Percentiles rank a stretch among this genome's conserved stretches.
Evolutionary conservation across 2,329 filamentous ascomycete genomes (phyloP).

Genomic region (Shiraia sp.): DNA sequence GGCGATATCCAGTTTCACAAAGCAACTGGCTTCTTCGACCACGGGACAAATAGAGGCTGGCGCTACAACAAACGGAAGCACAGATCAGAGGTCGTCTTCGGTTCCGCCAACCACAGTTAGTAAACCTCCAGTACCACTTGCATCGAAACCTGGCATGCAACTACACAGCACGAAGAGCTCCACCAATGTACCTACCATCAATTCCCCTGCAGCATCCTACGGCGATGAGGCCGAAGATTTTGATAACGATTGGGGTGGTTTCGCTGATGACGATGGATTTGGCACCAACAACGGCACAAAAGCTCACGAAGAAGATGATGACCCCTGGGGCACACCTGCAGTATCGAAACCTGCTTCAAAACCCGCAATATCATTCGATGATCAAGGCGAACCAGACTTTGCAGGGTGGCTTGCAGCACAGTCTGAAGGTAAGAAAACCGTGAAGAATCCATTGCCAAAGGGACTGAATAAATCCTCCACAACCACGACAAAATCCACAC

Average conservation of each 20-base stretch:
- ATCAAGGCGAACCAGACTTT: slow-evolving; percentile 90
- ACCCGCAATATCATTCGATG: slow-evolving; percentile 71
- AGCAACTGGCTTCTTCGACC: slow-evolving; percentile 82
- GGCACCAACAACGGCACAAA: slow-evolving; percentile 5
- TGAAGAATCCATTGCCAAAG: slow-evolving; percentile 76
- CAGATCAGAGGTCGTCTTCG: slow-evolving; percentile 53
- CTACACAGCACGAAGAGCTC: slow-evolving; percentile 32
- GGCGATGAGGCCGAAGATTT: slow-evolving; percentile 61
- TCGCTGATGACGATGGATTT: slow-evolving; percentile 59
- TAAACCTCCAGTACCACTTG: slow-evolving; percentile 56
- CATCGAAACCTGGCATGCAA: slow-evolving; percentile 44
- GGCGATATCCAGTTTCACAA: slow-evolving; percentile 98
- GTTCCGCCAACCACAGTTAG: slow-evolving; percentile 47
- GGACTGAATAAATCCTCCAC: slow-evolving; percentile 68
- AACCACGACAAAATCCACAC: slow-evolving; percentile 39
- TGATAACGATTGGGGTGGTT: slow-evolving; percentile 73
- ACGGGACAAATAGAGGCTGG: slow-evolving; percentile 80
- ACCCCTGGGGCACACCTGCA: slow-evolving; percentile 55
- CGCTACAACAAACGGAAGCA: slow-evolving; percentile 38
- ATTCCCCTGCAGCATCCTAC: slow-evolving; percentile 54
- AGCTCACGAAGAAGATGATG: slow-evolving; percentile 59
- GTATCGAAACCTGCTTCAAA: slow-evolving; percentile 40
- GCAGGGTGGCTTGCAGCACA: slow-evolving; percentile 93
- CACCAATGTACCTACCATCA: slow-evolving; percentile 31
- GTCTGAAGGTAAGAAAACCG: slow-evolving; percentile 69